Evolutionary conservation across 1,139 yeast species (phyloP).

Genomic region (Pichia sp.): DNA sequence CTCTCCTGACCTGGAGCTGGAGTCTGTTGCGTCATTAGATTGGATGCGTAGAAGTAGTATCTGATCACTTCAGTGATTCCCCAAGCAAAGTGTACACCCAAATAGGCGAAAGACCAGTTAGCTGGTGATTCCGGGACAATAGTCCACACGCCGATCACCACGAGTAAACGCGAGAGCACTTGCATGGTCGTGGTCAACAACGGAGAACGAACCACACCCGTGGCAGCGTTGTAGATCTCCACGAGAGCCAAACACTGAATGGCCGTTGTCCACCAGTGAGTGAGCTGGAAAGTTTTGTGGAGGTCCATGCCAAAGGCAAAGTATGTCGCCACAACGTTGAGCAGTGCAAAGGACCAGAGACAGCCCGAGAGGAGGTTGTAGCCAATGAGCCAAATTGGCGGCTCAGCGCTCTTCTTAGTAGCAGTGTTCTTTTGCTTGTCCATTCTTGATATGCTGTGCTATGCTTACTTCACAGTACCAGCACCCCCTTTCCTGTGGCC

Average conservation of each 20-base stretch:
- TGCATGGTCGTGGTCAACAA: slow-evolving; percentile 77
- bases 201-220: slow-evolving; percentile 82
- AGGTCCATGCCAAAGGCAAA: slow-evolving; percentile 44
- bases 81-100: slow-evolving; percentile 79
- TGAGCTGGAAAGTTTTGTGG: slow-evolving; percentile 43
- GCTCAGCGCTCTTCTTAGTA: too few species aligned
- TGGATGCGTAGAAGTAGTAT: slow-evolving; percentile 76
- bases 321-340: slow-evolving; percentile 38
- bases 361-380: slow-evolving; percentile 65
- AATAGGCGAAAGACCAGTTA: slow-evolving; percentile 49
- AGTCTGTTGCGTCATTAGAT: slow-evolving; percentile 32
- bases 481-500: too few species aligned
- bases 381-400: slow-evolving; percentile 4
- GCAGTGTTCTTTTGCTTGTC: too few species aligned
- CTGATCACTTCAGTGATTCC: slow-evolving; percentile 83
- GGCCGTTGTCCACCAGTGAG: slow-evolving; percentile 52
- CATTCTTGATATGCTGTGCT: too few species aligned
- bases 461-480: too few species aligned
- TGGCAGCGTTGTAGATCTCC: slow-evolving; percentile 71
- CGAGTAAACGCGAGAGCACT: slow-evolving; percentile 73
- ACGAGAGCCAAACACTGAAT: slow-evolving; percentile 81
- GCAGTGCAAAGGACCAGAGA: slow-evolving; percentile 57
- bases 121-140: slow-evolving; percentile 65
- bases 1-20: neutral
- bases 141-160: slow-evolving; percentile 79